Evolutionary conservation across 1,284 basidiomycete species (phyloP).

Genomic region (Puccinia sorghi): DNA sequence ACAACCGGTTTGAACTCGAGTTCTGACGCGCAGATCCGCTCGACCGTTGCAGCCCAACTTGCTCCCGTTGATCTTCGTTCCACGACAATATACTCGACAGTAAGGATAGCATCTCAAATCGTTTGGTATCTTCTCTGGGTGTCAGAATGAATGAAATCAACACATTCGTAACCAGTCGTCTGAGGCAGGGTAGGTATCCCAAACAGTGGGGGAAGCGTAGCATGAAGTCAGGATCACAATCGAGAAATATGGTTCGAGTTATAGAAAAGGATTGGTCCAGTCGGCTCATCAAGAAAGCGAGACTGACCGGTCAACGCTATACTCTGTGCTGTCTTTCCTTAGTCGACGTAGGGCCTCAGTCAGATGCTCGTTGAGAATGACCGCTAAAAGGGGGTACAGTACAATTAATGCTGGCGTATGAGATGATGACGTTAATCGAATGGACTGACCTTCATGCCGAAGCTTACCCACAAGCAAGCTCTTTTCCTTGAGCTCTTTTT

Average conservation of each 20-base stretch:
- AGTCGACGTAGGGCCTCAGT: conserved; percentile 94
- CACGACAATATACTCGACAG: conserved; percentile 85
- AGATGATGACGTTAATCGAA: conserved; percentile 8
- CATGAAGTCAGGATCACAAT: background rate
- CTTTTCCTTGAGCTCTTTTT: conserved; percentile 93
- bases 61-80: conserved; percentile 84
- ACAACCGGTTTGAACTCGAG: background rate
- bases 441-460: conserved; percentile 79
- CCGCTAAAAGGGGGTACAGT: conserved; percentile 63
- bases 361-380: conserved; percentile 95
- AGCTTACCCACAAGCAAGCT: conserved; percentile 85
- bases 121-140: conserved; percentile 84
- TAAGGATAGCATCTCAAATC: conserved; percentile 92
- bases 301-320: conserved; percentile 74
- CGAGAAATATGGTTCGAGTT: too few species aligned
- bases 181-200: conserved; percentile 51
- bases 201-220: background rate
- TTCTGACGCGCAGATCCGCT: conserved; percentile 54
- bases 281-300: background rate
- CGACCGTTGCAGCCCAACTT: conserved; percentile 77
- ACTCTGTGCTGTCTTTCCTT: conserved; percentile 78
- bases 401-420: background rate
- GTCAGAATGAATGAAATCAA: conserved; percentile 88
- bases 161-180: conserved; percentile 90
- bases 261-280: background rate